These are phyloP conservation scores for Curvularia verruculosa DNA, from an alignment of 2,329 filamentous ascomycete genomes.

Conservation along the genomic window DNA sequence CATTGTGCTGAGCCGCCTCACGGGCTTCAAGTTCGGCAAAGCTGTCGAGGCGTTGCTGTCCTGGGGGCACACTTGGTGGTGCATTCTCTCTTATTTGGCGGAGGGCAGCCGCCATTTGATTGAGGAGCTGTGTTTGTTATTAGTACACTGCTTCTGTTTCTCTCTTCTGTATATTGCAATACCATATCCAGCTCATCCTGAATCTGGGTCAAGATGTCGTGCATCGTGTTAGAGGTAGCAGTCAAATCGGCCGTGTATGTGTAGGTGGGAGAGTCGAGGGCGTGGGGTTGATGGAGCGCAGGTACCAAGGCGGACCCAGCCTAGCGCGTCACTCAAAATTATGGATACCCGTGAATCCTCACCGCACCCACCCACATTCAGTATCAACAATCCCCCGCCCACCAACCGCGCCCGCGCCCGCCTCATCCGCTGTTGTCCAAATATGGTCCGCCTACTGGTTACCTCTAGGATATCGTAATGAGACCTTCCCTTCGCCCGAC, in stretches of 20 bases:
- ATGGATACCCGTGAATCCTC: neutral
- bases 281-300: constrained; percentile 11
- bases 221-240: constrained; percentile 56
- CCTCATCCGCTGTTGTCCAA: constrained; percentile 2
- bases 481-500: constrained; percentile 30
- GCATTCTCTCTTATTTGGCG: constrained; percentile 53
- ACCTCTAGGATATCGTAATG: constrained; percentile 31
- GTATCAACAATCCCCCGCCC: constrained; percentile 5
- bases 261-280: neutral
- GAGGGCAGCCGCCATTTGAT: constrained; percentile 56
- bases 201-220: constrained; percentile 79
- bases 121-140: constrained; percentile 48
- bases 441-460: constrained; percentile 26
- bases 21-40: constrained; percentile 41
- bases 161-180: constrained; percentile 15
- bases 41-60: constrained; percentile 50
- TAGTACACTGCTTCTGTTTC: neutral
- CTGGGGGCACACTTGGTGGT: constrained; percentile 50
- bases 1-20: constrained; percentile 24
- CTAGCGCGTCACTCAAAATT: constrained; percentile 16
- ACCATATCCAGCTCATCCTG: constrained; percentile 87
- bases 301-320: constrained; percentile 28
- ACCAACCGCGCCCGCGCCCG: neutral
- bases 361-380: constrained; percentile 1
- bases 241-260: neutral